Evolutionary conservation across 2,329 filamentous ascomycete species (phyloP), one percentile per base, ranked within the genome.

Genomic region (Pseudogymnoascus sp.): DNA sequence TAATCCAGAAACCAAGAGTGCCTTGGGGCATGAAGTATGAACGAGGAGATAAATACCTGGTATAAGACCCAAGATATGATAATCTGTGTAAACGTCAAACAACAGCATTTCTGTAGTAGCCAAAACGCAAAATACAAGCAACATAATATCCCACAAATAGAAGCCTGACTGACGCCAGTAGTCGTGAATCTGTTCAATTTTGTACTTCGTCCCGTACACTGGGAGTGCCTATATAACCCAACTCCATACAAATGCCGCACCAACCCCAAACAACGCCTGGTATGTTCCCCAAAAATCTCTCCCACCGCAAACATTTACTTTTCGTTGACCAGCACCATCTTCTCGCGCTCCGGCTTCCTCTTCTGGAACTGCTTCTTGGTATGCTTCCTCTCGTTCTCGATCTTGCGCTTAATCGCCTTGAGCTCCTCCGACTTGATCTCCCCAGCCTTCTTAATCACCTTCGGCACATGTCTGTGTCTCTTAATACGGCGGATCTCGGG

Each of bases 331-430:
- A 97, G 72, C 62, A 99, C 81, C 83, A 95, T 93, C 84, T 97
- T 97, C 76, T 97, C 92, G 72, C 94, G 85, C 77, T 96, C 92
- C 66, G 84, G 85, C 74, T 83, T 83, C 69, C 90, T 80, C 74
- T 84, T 83, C 73, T 87, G 80, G 68, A 88, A 84, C 68, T 90
- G 87, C 79, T 94, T 93, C 79, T 88, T 91, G 63, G 85, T 88
- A 74, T 99, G 93, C 74, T 90, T 91, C 67, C 94, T 83, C 76
- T 96, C 90, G 72, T 99, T 99, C 79, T 99, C 94, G 71, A 96
- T 90, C 68, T 86, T 86, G 69, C 90, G 82, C 84, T 96, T 96
- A 74, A 97, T 89, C 35, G 90, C 84, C 74, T 85, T 86, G 69
- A 97, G 74, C 75, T 97, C 94, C 71, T 95, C 91, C 62, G 78